Base-by-base conservation (phyloP, 2,329 filamentous ascomycete genomes). In the Blastomyces gilchristii region DNA sequence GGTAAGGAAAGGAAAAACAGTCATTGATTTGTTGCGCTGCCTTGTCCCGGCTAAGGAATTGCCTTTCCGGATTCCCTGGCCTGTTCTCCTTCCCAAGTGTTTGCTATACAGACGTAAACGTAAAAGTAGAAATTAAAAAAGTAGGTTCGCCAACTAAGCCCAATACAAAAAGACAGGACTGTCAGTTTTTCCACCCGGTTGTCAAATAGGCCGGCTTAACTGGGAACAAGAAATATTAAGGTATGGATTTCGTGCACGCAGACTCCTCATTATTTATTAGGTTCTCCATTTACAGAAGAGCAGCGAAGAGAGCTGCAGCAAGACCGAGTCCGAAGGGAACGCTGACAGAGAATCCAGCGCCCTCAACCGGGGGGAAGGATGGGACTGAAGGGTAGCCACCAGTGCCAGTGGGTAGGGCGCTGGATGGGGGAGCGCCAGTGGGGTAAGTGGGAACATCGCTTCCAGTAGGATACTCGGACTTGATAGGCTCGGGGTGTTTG, bases 231-330 rank as follows among this genome's bases (percentile, higher is more conserved):
- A 52, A 52, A 45, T 18, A 61, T 31, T 34, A 61, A 61, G 31
- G 16, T 12, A 16, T 25, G n/a, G 34, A n/a, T 45, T 45, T 22
- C 18, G 11, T 39, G 56, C 31, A 22, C 22, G 18, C 18, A 3
- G 16, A 31, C 28, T 41, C 58, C 9, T 60, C 41, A 22, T 28
- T 22, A 22, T 22, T 22, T 22, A 22, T 2, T 9, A 9, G 25
- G 2, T 18, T 12, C 5, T 50, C 41, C 58, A 50, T 63, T 74
- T 75, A 79, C 67, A 79, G 69, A 65, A 80, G 71, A 67, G 76
- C 75, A 67, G 76, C 75, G 57, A 80, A 68, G 58, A 76, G 71
- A 65, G 73, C 71, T 69, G 76, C 77, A 66, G 76, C 78, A 28
- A 78, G 64, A n/a, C 71, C 69, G 60, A 77, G 69, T 49, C 71